Evolutionary conservation across 2,329 filamentous ascomycete genomes (phyloP).

Genomic region (Diaporthe citrichinensis): DNA sequence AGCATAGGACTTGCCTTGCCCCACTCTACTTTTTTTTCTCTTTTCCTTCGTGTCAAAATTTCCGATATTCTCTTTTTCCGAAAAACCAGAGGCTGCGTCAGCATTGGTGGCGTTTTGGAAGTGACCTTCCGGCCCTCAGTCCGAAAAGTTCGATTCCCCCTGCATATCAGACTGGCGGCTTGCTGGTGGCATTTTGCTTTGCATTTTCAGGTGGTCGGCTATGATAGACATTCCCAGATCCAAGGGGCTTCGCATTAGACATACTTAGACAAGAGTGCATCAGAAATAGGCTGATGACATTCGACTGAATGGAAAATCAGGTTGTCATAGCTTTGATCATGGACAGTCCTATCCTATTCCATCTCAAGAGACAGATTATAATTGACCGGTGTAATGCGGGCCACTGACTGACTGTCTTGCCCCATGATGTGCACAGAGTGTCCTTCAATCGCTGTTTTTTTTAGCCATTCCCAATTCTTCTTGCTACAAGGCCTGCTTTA

Average conservation of each 20-base stretch:
- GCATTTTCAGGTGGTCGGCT: slow-evolving; percentile 52
- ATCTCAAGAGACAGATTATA: not conserved
- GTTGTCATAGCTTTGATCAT: slow-evolving; percentile 32
- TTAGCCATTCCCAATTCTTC: not conserved
- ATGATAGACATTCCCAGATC: slow-evolving; percentile 51
- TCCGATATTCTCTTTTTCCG: slow-evolving; percentile 39
- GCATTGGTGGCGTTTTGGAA: slow-evolving; percentile 44
- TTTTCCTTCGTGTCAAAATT: slow-evolving; percentile 43
- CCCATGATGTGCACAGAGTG: not conserved
- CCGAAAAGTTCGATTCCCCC: slow-evolving; percentile 51
- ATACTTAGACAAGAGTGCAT: slow-evolving; percentile 45
- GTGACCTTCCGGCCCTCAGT: slow-evolving; percentile 42
- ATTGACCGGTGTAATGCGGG: not conserved
- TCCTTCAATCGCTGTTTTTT: not conserved
- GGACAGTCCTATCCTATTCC: not conserved
- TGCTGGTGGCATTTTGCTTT: slow-evolving; percentile 52
- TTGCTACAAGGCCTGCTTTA: not conserved
- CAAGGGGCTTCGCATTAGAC: slow-evolving; percentile 50
- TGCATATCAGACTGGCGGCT: slow-evolving; percentile 55
- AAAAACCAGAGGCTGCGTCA: slow-evolving; percentile 39
- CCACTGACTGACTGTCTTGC: not conserved
- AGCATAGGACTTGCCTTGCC: not conserved
- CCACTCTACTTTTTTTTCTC: slow-evolving; percentile 43
- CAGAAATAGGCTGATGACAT: slow-evolving; percentile 35
- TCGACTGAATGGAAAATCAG: slow-evolving; percentile 36